Evolutionary conservation across 1,284 basidiomycete species (phyloP).

Genomic region (Sanghuangporus baumii): DNA sequence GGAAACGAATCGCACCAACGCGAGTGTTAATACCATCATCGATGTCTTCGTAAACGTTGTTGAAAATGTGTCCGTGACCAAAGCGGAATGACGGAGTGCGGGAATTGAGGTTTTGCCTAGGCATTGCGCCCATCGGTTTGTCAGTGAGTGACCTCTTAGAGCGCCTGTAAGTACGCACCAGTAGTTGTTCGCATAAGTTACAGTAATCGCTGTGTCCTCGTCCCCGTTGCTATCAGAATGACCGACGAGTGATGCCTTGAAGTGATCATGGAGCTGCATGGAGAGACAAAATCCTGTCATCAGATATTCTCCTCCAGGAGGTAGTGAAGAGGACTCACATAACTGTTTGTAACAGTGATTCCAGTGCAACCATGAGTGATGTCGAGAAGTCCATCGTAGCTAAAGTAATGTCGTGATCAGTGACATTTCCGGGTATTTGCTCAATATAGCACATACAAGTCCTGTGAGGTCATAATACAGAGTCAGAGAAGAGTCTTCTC

Average conservation of each 20-base stretch:
- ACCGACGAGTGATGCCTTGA: conserved; percentile 38
- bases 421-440: neutral
- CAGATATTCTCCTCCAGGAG: neutral
- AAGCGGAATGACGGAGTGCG: conserved; percentile 28
- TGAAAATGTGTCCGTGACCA: conserved; percentile 42
- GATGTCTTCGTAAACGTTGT: conserved; percentile 40
- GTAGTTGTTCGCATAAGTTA: conserved; percentile 37
- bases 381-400: conserved; percentile 35
- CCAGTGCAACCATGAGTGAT: conserved; percentile 36
- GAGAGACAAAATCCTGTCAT: neutral
- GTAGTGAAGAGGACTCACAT: neutral
- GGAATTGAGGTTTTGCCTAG: conserved; percentile 26
- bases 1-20: conserved; percentile 28
- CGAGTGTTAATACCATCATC: conserved; percentile 44
- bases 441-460: conserved; percentile 13
- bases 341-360: conserved; percentile 34
- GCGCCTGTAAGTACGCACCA: conserved; percentile 21
- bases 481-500: neutral
- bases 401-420: conserved; percentile 13
- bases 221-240: conserved; percentile 38
- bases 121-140: no score
- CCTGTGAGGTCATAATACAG: neutral
- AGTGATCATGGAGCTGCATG: conserved; percentile 33
- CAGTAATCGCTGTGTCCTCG: conserved; percentile 31
- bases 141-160: neutral